These are phyloP conservation scores for Coemansia sp. DNA, from an alignment of 192 early-diverging fungal genomes.

Conservation along the genomic window DNA sequence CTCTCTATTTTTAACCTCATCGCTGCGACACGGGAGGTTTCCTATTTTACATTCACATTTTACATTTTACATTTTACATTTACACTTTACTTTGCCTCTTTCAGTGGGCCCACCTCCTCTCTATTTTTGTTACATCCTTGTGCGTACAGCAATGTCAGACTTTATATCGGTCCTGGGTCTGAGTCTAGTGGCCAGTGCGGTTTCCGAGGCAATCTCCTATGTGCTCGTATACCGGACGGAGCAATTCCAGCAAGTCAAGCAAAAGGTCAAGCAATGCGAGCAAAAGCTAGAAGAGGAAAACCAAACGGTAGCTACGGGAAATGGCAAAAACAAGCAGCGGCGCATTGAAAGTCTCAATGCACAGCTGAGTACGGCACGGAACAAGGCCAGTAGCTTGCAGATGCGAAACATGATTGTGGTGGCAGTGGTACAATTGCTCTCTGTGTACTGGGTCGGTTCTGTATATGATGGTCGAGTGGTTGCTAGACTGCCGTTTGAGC, in stretches of 20 bases:
- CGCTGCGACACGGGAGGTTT: neutral
- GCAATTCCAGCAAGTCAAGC: conserved; percentile 41
- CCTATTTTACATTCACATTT: too few relatives aligned
- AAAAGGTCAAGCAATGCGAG: conserved; percentile 38
- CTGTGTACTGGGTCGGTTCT: conserved; percentile 31
- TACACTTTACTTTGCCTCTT: conserved; percentile 8
- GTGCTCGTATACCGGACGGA: conserved; percentile 38
- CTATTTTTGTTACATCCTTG: neutral
- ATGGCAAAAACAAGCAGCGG: conserved; percentile 38
- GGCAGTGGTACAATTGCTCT: conserved; percentile 33
- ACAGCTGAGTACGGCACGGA: conserved; percentile 37
- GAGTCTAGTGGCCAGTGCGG: conserved; percentile 33
- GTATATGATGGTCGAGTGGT: conserved; percentile 26
- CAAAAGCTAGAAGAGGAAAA: conserved; percentile 34
- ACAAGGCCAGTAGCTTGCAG: conserved; percentile 40
- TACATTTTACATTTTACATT: neutral
- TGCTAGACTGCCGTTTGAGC: conserved; percentile 42
- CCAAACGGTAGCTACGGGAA: conserved; percentile 7
- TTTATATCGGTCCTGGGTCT: conserved; percentile 25
- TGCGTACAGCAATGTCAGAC: conserved; percentile 18
- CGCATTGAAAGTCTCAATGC: conserved; percentile 44
- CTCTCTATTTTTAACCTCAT: too few relatives aligned
- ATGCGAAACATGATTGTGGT: conserved; percentile 39
- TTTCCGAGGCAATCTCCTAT: conserved; percentile 44
- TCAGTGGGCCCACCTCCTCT: too few relatives aligned